Evolutionary conservation across 345 rosid species (phyloP).

Genomic region (Streptanthus diversifolius): DNA sequence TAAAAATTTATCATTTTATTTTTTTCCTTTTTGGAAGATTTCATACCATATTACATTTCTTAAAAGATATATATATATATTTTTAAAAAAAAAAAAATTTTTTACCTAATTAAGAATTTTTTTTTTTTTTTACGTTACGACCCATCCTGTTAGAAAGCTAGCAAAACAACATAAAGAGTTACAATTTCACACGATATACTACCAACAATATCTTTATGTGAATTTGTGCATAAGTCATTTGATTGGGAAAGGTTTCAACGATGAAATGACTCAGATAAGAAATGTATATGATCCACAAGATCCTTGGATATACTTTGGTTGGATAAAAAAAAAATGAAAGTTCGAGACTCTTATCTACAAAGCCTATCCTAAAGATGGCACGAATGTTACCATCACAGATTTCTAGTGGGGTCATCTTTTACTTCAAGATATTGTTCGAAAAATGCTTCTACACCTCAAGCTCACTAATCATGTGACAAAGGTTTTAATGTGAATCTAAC

Average conservation of each 20-base stretch:
- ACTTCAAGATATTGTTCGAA: slow-evolving; percentile 8
- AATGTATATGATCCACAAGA: slow-evolving; percentile 2
- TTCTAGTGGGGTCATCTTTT: slow-evolving; percentile 23
- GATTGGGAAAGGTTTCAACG: not conserved
- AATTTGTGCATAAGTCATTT: not conserved
- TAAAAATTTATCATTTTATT: not conserved
- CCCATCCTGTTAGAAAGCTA: not conserved
- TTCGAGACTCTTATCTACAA: slow-evolving; percentile 21
- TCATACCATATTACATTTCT: not conserved
- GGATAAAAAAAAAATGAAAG: slow-evolving; percentile 9
- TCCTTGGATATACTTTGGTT: slow-evolving; percentile 15
- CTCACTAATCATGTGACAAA: not conserved
- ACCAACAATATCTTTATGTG: not conserved
- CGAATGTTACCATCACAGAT: slow-evolving; percentile 26
- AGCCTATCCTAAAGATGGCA: slow-evolving; percentile 20
- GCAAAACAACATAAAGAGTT: not conserved
- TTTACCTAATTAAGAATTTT: no score
- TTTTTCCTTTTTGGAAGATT: not conserved
- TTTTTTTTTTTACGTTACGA: no score
- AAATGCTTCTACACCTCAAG: not conserved
- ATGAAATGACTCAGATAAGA: not conserved
- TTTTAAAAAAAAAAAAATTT: not conserved
- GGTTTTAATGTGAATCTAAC: not conserved
- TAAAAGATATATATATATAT: not conserved
- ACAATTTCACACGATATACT: not conserved